A percentile compares a stretch with the other conserved stretches of the same genome.
These are phyloP conservation scores for Ophiorrhiza pumila DNA, from an alignment of 257 asterid species.

Conservation along the genomic window DNA sequence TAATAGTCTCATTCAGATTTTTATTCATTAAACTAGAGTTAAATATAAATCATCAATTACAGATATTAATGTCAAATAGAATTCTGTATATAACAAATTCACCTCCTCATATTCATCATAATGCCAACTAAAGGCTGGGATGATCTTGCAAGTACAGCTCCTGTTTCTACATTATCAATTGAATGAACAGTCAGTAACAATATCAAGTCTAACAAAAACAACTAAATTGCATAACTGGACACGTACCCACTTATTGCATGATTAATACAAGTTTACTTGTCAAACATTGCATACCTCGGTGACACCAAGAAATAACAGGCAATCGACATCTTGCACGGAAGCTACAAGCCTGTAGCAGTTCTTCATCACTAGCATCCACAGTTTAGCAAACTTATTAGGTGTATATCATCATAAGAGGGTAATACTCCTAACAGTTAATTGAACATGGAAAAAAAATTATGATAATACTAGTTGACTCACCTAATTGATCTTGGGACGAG, in stretches of 20 bases:
- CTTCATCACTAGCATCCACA: constrained; percentile 63
- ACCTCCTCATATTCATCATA: constrained; percentile 99
- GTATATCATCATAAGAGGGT: constrained; percentile 23
- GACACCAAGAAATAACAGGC: constrained; percentile 93
- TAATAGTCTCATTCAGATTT: neutral
- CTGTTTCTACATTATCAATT: constrained; percentile 56
- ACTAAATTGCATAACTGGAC: neutral
- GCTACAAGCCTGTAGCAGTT: constrained; percentile 74
- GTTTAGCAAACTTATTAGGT: constrained; percentile 28
- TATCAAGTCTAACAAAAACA: neutral
- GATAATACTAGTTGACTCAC: constrained; percentile 33
- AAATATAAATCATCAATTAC: constrained; percentile 9
- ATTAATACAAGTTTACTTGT: neutral
- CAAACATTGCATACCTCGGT: constrained; percentile 52
- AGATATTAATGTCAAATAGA: constrained; percentile 16
- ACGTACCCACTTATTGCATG: neutral
- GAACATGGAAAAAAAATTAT: neutral
- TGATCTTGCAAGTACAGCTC: constrained; percentile 97
- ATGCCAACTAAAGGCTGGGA: constrained; percentile 96
- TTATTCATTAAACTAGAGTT: neutral
- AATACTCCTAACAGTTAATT: constrained; percentile 19
- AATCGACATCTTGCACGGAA: constrained; percentile 90
- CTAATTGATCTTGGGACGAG: constrained; percentile 83
- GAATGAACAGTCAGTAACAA: constrained; percentile 19
- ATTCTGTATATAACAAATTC: constrained; percentile 7